Evolutionary conservation across 78 protist genomes (phyloP).

Genomic region (Chrysochromulina parva): DNA sequence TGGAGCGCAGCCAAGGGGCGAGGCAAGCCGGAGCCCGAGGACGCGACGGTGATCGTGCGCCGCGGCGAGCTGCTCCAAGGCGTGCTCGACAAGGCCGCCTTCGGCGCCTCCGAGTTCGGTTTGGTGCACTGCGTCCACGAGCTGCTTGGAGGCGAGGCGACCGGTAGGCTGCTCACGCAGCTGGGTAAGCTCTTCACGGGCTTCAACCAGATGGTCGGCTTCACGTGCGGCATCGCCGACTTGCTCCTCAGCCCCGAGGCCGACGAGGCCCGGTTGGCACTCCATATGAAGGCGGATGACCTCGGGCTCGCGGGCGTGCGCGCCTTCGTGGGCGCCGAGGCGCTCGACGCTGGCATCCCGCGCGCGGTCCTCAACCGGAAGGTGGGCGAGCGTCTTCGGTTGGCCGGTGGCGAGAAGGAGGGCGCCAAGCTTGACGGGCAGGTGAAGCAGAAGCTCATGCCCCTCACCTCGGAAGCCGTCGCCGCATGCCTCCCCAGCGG

Average conservation of each 20-base stretch:
- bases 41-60: slow-evolving; percentile 51
- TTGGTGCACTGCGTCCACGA: slow-evolving; percentile 86
- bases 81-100: slow-evolving; percentile 91
- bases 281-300: background rate
- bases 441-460: slow-evolving; percentile 50
- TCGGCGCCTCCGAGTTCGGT: slow-evolving; percentile 78
- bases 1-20: background rate
- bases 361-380: no score
- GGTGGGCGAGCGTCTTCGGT: no score
- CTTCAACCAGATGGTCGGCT: slow-evolving; percentile 79
- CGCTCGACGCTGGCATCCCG: no score
- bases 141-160: slow-evolving; percentile 84
- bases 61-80: slow-evolving; percentile 83
- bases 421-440: slow-evolving; percentile 54
- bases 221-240: slow-evolving; percentile 95
- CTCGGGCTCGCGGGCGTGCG: background rate
- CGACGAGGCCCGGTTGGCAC: background rate
- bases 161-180: slow-evolving; percentile 87
- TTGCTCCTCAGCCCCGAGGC: slow-evolving; percentile 55
- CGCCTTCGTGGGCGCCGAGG: no score
- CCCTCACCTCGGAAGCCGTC: slow-evolving; percentile 76
- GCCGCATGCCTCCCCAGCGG: slow-evolving; percentile 84
- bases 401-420: background rate
- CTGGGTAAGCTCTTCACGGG: slow-evolving; percentile 91
- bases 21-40: background rate